Base-by-base conservation (phyloP, 768 basidiomycete species). In the Leccinum uliginosum region DNA sequence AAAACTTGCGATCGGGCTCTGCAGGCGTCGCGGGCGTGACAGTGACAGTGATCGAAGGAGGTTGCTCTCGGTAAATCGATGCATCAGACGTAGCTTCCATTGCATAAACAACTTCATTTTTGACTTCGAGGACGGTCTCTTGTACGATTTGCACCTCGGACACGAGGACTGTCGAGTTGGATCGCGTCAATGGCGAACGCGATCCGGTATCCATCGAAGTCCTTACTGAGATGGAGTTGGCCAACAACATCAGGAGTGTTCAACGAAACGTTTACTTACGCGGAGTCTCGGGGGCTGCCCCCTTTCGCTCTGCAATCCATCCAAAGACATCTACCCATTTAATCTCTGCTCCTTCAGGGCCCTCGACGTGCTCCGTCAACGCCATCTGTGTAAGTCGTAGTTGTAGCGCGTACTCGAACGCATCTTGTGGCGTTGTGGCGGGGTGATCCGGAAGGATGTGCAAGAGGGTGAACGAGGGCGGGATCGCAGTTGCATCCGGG, bases 261-360 rank as follows among this genome's bases (percentile, higher is more conserved):
- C 15, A 44, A 8, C 10, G 15, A 47, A 23, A 43, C 24, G 32
- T 43, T 11, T 48, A 56, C 71, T 49, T 54, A 73, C 70, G 27
- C 15, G 66, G 70, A 24, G 58, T 59, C 32, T 71, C 70, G 10
- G 67, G 62, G 27, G 53, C 55, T 0, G 63, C 63, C 35, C 76
- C 77, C 24, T 75, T 78, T 62, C 78, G 76, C 55, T 85, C 86
- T 0, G 93, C 86, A 65, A 93, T 86, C 89, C 90, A 97, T 5
- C 81, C 75, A 69, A 95, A 96, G 8, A 93, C 80, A 26, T 93
- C 91, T 15, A 93, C 76, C 83, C 93, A 94, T 55, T 83, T 85
- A 17, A 75, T 73, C 59, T 89, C 86, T 0, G 93, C 94, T 40
- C 84, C 83, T 63, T 95, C 92, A 0, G 93, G 80, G 0, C 97